Evolutionary conservation across 139 green algal species (phyloP).

Genomic region (Chlorella sp.): DNA sequence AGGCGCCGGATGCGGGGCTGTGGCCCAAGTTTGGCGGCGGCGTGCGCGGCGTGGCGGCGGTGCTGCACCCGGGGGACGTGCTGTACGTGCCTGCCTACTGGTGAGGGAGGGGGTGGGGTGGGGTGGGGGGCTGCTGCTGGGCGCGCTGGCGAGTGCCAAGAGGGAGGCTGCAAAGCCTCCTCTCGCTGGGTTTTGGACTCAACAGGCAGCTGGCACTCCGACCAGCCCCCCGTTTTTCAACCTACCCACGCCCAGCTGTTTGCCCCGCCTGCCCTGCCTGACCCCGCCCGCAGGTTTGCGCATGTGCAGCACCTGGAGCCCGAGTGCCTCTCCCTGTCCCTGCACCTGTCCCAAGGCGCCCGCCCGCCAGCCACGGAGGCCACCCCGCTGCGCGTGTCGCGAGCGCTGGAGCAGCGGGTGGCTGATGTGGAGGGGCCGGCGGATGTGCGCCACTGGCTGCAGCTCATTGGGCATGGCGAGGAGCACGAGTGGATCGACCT

Average conservation of each 20-base stretch:
- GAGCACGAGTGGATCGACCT: conserved; percentile 64
- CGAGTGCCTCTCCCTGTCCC: conserved; percentile 29
- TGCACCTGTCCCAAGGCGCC: conserved; percentile 32
- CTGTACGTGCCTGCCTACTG: conserved; percentile 72
- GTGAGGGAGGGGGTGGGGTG: background rate
- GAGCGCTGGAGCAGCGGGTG: conserved; percentile 57
- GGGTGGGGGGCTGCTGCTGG: background rate
- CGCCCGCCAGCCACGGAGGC: conserved; percentile 26
- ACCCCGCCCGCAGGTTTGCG: conserved; percentile 39
- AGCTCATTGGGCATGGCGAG: conserved; percentile 54
- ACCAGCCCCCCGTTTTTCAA: too few relatives aligned
- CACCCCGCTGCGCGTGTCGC: conserved; percentile 51
- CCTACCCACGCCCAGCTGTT: background rate
- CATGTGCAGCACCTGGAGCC: conserved; percentile 59
- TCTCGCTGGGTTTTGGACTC: too few relatives aligned
- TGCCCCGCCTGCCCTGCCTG: background rate
- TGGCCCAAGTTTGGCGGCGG: conserved; percentile 49
- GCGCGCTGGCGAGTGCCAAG: too few relatives aligned
- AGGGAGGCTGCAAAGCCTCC: too few relatives aligned
- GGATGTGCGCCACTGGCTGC: conserved; percentile 60
- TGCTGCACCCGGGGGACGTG: conserved; percentile 64
- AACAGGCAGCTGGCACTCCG: too few relatives aligned
- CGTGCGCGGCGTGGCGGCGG: conserved; percentile 40
- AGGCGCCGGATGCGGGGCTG: conserved; percentile 52
- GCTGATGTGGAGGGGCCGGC: conserved; percentile 41